Evolutionary conservation across 176 grass and related monocot species (phyloP).

Genomic region (Carex myosuroides): DNA sequence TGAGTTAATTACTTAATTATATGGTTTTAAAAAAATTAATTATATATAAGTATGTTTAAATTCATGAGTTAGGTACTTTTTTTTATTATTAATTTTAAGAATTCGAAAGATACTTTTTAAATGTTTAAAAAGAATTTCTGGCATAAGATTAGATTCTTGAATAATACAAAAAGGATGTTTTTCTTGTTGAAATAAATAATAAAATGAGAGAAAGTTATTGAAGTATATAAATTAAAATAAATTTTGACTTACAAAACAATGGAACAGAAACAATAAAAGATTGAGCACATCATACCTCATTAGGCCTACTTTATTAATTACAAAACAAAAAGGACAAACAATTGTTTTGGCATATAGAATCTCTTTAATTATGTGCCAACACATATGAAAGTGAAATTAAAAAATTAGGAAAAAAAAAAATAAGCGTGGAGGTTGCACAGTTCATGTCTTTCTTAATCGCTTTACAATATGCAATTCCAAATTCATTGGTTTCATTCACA

Average conservation of each 20-base stretch:
- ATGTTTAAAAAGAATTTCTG: too few species aligned
- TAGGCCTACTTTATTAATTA: background rate
- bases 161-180: background rate
- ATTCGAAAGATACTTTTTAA: background rate
- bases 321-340: background rate
- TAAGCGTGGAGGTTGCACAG: conserved; percentile 11
- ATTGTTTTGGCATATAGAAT: background rate
- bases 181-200: background rate
- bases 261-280: background rate
- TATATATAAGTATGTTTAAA: too few species aligned
- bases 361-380: background rate
- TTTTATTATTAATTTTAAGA: background rate
- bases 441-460: conserved; percentile 10
- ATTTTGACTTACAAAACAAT: background rate
- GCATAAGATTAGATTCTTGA: background rate
- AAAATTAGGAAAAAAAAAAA: background rate
- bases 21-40: too few species aligned
- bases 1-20: background rate
- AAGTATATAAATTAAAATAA: background rate
- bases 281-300: background rate
- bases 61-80: too few species aligned
- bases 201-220: background rate
- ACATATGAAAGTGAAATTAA: background rate
- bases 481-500: conserved; percentile 12
- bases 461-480: background rate